Conservation (phyloP, 2,329 filamentous ascomycete species). For the Fusarium verrucosum region DNA sequence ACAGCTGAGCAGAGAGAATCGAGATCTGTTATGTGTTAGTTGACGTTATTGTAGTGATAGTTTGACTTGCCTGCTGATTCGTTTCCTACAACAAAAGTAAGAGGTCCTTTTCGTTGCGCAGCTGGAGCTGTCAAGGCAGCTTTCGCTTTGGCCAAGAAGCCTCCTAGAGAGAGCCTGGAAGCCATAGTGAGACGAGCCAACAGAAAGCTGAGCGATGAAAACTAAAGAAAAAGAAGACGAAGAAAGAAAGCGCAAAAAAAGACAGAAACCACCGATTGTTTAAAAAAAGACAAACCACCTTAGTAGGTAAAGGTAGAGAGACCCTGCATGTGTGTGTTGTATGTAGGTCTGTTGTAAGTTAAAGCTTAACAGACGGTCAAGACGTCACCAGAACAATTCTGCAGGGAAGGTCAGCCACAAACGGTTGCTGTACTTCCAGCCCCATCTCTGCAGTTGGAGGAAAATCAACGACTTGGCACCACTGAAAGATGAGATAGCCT, state of each 20-base stretch:
- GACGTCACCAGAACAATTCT: conserved; percentile 19
- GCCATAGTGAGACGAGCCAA: conserved; percentile 38
- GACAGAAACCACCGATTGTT: background rate
- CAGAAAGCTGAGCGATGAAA: background rate
- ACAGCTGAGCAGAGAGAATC: conserved; percentile 82
- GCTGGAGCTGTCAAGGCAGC: conserved; percentile 57
- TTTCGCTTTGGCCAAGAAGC: conserved; percentile 63
- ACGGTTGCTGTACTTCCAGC: conserved; percentile 20
- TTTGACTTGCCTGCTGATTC: conserved; percentile 68
- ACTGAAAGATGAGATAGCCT: background rate
- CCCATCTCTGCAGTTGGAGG: conserved; percentile 7
- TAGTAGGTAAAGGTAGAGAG: too few species aligned
- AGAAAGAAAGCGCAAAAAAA: background rate
- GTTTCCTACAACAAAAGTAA: conserved; percentile 73
- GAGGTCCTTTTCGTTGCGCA: conserved; percentile 55
- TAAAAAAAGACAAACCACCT: conserved; percentile 1
- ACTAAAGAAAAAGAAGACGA: background rate
- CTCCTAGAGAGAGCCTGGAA: conserved; percentile 53
- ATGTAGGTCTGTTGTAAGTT: conserved; percentile 36
- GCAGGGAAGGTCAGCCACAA: conserved; percentile 26
- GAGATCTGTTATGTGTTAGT: conserved; percentile 64
- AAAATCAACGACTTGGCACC: background rate
- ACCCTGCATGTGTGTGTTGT: conserved; percentile 9
- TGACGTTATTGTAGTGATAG: background rate
- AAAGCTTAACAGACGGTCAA: background rate